Evolutionary conservation across 768 basidiomycete genomes (phyloP).

Genomic region (Roridomyces roridus): DNA sequence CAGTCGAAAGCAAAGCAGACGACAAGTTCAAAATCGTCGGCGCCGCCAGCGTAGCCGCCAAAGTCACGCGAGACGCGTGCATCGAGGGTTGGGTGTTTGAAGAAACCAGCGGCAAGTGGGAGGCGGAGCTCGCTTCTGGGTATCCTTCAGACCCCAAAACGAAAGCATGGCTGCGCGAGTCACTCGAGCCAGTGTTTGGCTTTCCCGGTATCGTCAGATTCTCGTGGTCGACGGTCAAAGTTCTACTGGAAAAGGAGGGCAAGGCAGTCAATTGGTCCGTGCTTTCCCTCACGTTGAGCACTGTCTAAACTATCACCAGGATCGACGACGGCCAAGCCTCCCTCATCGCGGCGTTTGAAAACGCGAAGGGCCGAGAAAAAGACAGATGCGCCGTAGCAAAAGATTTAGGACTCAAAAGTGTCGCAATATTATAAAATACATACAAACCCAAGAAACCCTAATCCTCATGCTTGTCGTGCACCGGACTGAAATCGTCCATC

Average conservation of each 20-base stretch:
- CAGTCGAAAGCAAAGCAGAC: constrained; percentile 92
- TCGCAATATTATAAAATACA: constrained; percentile 62
- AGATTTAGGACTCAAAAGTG: constrained; percentile 75
- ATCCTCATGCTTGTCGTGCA: constrained; percentile 6
- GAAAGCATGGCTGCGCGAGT: constrained; percentile 78
- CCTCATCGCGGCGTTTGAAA: constrained; percentile 77
- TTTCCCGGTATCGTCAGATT: constrained; percentile 91
- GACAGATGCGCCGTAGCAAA: constrained; percentile 73
- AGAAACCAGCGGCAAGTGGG: constrained; percentile 51
- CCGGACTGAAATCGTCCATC: constrained; percentile 5
- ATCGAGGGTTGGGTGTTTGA: constrained; percentile 86
- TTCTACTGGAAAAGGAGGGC: constrained; percentile 79
- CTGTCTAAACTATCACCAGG: constrained; percentile 57
- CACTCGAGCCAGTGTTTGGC: constrained; percentile 89
- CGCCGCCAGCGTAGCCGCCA: constrained; percentile 97
- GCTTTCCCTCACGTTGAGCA: no score
- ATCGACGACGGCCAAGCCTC: constrained; percentile 83
- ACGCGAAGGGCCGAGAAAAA: constrained; percentile 73
- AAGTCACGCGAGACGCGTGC: constrained; percentile 93
- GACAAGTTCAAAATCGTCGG: constrained; percentile 96
- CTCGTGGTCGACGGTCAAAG: constrained; percentile 94
- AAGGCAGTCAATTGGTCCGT: constrained; percentile 82
- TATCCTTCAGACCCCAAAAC: constrained; percentile 98
- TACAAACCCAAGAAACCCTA: neutral
- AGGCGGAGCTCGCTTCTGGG: constrained; percentile 71